Evolutionary conservation across 202 grass and related monocot genomes (phyloP).

Genomic region (Schoenoplectus tabernaemontani): DNA sequence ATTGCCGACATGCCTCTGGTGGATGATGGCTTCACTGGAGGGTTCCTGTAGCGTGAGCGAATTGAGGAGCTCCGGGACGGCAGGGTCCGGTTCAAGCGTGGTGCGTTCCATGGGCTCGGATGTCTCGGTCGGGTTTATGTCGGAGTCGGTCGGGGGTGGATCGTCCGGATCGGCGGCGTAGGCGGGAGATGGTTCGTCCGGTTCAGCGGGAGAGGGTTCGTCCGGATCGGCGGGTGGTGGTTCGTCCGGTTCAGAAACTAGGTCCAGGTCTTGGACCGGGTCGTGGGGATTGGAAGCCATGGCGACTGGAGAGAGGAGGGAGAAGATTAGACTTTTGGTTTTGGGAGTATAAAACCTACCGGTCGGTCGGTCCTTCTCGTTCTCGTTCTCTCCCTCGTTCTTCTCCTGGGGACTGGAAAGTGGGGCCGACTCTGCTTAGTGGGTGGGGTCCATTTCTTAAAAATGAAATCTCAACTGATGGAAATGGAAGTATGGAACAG

Average conservation of each 20-base stretch:
- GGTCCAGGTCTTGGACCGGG: constrained; percentile 32
- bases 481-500: too few species aligned
- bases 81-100: not conserved
- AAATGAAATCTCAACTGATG: too few species aligned
- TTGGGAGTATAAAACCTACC: not conserved
- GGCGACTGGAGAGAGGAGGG: not conserved
- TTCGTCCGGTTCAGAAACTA: not conserved
- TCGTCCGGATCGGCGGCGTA: constrained; percentile 6
- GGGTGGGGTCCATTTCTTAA: too few species aligned
- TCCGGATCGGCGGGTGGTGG: not conserved
- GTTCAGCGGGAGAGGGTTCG: not conserved
- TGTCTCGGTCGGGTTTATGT: constrained; percentile 29
- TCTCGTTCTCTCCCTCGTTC: not conserved
- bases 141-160: constrained; percentile 20
- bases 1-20: constrained; percentile 26
- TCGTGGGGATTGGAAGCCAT: constrained; percentile 26
- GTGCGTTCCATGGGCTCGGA: not conserved
- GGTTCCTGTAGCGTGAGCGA: constrained; percentile 1
- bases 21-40: not conserved
- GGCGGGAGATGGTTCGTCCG: not conserved
- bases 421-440: not conserved
- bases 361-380: not conserved
- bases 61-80: not conserved
- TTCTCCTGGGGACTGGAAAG: not conserved
- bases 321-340: constrained; percentile 2